Base-by-base conservation (phyloP, 2,329 filamentous ascomycete species). In the Clarireedia homoeocarpa region DNA sequence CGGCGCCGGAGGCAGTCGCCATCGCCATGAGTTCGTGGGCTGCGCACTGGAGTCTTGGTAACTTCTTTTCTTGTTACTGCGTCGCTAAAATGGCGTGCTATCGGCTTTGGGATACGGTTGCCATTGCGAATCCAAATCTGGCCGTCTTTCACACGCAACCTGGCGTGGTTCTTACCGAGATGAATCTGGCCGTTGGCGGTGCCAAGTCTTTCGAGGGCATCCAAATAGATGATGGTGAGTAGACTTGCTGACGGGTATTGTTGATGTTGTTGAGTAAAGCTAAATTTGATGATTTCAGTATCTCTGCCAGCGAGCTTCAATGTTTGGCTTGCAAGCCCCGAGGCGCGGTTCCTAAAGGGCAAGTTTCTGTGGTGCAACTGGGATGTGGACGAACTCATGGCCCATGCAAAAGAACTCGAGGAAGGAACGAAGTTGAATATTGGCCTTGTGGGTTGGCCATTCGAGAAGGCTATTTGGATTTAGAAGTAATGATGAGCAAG, bases 331-430 rank as follows among this genome's bases (percentile, higher is more conserved):
- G 59, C 62, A 34, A 63, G 58, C 26, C 62, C 71, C 1, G 75
- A 80, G 59, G 75, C 77, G 0, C 62, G 59, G 5, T 79, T 80
- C 58, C 61, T 80, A 26, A 74, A 71, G 42, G 69, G 72, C 3
- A 75, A 73, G 48, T 73, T 74, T 23, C 62, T 79, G 0, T 79
- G 75, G 73, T 70, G 72, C 10, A 75, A 75, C 23, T 80, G 76
- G 77, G 78, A 80, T 62, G 71, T 79, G 0, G 70, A 75, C 40
- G 77, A 79, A 60, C 69, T 80, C 36, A 74, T 74, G 62, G 65
- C 67, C 0, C 63, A 65, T 39, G 70, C 68, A 4, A 64, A 67
- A 24, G 69, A 74, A 34, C 10, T 34, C 2, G 30, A 34, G 30
- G 30, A 34, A 12, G 58, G 48, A 50, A 20, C 17, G 26, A 30